Evolutionary conservation across 192 early-diverging fungal genomes (phyloP).

Genomic region (Umbelopsis sp.): DNA sequence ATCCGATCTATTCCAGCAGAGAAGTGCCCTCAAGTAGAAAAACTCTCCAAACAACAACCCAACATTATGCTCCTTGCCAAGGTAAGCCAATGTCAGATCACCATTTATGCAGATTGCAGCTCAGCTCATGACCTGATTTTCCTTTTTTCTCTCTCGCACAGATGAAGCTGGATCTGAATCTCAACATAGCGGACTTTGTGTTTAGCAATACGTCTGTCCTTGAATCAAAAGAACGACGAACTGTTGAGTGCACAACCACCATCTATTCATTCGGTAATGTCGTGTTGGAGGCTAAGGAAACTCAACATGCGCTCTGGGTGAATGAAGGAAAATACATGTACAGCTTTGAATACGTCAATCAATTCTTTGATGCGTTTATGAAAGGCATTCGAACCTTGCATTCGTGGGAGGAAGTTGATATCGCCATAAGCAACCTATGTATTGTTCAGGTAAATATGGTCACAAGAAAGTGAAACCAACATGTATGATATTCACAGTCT

Average conservation of each 20-base stretch:
- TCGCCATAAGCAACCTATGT: slow-evolving; percentile 51
- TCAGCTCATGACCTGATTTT: background rate
- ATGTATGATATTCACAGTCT: background rate
- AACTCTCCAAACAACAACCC: slow-evolving; percentile 11
- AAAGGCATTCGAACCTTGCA: slow-evolving; percentile 46
- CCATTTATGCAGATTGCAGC: background rate
- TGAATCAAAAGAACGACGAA: slow-evolving; percentile 41
- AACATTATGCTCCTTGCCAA: slow-evolving; percentile 32
- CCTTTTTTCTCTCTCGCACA: slow-evolving; percentile 22
- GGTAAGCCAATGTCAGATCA: slow-evolving; percentile 18
- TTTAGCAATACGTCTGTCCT: slow-evolving; percentile 52
- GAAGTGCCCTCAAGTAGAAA: slow-evolving; percentile 32
- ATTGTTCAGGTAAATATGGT: slow-evolving; percentile 45
- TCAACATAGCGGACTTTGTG: slow-evolving; percentile 41
- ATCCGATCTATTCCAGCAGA: slow-evolving; percentile 16
- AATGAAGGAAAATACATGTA: slow-evolving; percentile 44
- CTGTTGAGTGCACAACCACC: slow-evolving; percentile 47
- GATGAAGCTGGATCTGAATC: slow-evolving; percentile 48
- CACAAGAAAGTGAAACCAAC: background rate
- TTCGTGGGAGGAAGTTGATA: slow-evolving; percentile 50
- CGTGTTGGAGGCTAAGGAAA: slow-evolving; percentile 48
- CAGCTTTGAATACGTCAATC: slow-evolving; percentile 54
- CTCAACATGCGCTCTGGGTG: slow-evolving; percentile 45
- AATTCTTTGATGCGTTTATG: slow-evolving; percentile 58
- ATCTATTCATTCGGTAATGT: slow-evolving; percentile 55